Evolutionary conservation across 495 filamentous ascomycete genomes (phyloP).

Genomic region (Xylaria palmicola): DNA sequence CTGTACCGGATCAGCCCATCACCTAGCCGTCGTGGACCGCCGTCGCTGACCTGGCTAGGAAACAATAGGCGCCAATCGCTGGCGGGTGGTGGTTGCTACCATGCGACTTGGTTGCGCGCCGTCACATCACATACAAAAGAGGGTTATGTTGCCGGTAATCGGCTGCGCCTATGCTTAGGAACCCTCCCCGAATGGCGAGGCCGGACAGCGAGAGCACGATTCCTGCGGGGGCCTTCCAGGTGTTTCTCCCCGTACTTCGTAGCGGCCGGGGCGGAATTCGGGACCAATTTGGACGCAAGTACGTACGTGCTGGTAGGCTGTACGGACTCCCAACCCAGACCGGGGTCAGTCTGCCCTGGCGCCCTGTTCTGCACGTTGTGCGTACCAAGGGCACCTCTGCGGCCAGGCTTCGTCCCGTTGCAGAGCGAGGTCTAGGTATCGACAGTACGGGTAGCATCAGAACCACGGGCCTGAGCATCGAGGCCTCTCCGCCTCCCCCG

Average conservation of each 20-base stretch:
- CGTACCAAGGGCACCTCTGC: too few relatives aligned
- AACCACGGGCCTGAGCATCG: too few relatives aligned
- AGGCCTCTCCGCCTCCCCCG: too few relatives aligned
- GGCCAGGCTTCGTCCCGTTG: too few relatives aligned
- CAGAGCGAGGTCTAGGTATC: too few relatives aligned
- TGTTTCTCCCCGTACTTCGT: conserved; percentile 7
- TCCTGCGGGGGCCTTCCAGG: background rate
- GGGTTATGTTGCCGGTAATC: conserved; percentile 11
- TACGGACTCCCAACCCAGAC: background rate
- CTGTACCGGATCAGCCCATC: conserved; percentile 12
- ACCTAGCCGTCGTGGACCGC: background rate
- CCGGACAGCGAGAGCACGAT: conserved; percentile 16
- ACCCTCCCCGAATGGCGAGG: conserved; percentile 1
- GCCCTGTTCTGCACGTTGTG: too few relatives aligned
- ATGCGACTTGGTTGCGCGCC: background rate
- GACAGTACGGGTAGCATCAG: too few relatives aligned
- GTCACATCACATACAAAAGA: background rate
- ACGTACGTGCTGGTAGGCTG: too few relatives aligned
- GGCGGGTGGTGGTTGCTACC: background rate
- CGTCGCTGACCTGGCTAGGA: background rate
- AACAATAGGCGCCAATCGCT: background rate
- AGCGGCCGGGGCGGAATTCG: background rate
- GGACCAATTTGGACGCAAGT: too few relatives aligned
- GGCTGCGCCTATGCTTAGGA: background rate
- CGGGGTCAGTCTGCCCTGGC: background rate